These are phyloP conservation scores for Aeschynomene evenia DNA, from an alignment of 306 rosid genomes.

Conservation along the genomic window DNA sequence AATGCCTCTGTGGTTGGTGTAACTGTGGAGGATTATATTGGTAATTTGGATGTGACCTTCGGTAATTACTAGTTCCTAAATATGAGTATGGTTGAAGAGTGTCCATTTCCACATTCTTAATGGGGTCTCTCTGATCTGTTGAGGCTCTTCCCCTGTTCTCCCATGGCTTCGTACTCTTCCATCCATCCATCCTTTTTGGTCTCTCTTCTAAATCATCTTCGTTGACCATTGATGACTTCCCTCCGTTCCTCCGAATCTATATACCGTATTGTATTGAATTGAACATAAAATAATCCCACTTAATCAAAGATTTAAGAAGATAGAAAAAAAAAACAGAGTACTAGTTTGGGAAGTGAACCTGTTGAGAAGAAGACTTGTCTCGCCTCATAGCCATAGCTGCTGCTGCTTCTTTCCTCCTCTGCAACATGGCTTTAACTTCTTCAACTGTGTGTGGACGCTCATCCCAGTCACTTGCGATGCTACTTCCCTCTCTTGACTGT, in stretches of 20 bases:
- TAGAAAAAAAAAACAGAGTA: background rate
- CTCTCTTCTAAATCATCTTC: conserved; percentile 77
- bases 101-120: conserved; percentile 85
- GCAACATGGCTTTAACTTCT: conserved; percentile 93
- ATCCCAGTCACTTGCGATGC: conserved; percentile 86
- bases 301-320: background rate
- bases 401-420: conserved; percentile 70
- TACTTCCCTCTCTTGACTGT: conserved; percentile 82
- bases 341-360: conserved; percentile 44
- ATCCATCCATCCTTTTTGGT: conserved; percentile 73
- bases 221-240: too few species aligned
- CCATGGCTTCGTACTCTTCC: conserved; percentile 90
- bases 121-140: conserved; percentile 78
- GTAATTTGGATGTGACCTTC: conserved; percentile 71
- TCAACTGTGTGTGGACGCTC: conserved; percentile 83
- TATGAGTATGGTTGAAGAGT: conserved; percentile 81
- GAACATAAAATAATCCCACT: conserved; percentile 18
- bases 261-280: background rate
- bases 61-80: conserved; percentile 52
- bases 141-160: conserved; percentile 82
- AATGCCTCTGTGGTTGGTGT: conserved; percentile 71
- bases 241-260: conserved; percentile 68
- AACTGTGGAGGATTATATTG: conserved; percentile 50
- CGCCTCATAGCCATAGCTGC: conserved; percentile 83
- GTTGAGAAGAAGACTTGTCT: conserved; percentile 75